Evolutionary conservation across 306 rosid genomes (phyloP).

Genomic region (Pyrus bretschneideri): DNA sequence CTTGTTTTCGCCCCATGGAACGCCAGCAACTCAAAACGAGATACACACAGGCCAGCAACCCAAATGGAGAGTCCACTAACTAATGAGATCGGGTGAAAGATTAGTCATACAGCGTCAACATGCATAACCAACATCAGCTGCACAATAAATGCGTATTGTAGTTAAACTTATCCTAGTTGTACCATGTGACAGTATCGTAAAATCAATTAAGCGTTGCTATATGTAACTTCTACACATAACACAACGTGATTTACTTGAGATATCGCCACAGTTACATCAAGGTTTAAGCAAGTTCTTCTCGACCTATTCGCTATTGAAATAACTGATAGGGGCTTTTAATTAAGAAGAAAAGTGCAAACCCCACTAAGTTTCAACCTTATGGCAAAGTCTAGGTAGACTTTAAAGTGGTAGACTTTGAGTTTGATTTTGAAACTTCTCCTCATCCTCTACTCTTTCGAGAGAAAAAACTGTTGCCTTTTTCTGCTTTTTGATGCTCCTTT

Average conservation of each 20-base stretch:
- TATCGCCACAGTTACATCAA: too few species aligned
- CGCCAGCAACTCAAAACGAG: too few species aligned
- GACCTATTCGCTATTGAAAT: neutral
- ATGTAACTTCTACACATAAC: too few species aligned
- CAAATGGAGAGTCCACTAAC: conserved; percentile 38
- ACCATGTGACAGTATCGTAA: too few species aligned
- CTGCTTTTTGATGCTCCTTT: neutral
- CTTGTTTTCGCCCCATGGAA: too few species aligned
- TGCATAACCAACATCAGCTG: conserved; percentile 28
- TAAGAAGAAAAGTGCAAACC: conserved; percentile 1
- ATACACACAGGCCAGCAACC: neutral
- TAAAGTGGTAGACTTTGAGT: neutral
- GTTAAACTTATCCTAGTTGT: too few species aligned
- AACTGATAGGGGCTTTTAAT: neutral
- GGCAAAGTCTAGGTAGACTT: neutral
- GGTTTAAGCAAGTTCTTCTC: too few species aligned
- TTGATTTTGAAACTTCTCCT: neutral
- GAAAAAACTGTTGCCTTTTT: conserved; percentile 11
- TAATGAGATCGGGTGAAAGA: conserved; percentile 21
- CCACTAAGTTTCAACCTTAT: neutral
- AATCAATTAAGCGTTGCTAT: too few species aligned
- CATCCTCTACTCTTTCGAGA: neutral
- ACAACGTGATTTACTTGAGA: too few species aligned
- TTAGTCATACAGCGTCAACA: conserved; percentile 13
- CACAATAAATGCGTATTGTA: neutral